Conservation (phyloP, 306 rosid species). For the Oxytropis ochrocephala region DNA sequence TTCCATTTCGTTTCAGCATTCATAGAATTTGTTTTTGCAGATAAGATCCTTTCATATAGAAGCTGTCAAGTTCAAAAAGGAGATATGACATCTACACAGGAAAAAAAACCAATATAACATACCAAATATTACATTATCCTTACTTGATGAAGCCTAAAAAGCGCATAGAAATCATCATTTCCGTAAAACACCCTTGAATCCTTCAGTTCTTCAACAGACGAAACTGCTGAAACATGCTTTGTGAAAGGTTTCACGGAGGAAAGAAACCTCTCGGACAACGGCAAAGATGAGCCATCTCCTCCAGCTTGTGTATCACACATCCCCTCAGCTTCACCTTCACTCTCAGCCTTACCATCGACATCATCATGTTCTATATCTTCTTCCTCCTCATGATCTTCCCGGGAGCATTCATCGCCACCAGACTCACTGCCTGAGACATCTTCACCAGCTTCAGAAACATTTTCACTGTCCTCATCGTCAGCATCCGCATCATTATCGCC, state of each 20-base stretch:
- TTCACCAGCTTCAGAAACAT: constrained; percentile 89
- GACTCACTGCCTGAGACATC: constrained; percentile 92
- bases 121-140: constrained; percentile 20
- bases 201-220: constrained; percentile 45
- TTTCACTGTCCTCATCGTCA: constrained; percentile 89
- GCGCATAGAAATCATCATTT: constrained; percentile 83
- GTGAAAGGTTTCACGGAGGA: constrained; percentile 77
- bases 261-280: constrained; percentile 69
- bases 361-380: constrained; percentile 74
- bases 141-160: constrained; percentile 96
- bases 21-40: constrained; percentile 69
- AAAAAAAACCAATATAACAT: not conserved
- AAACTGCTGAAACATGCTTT: constrained; percentile 56
- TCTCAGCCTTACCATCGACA: constrained; percentile 83
- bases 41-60: constrained; percentile 81
- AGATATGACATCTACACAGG: constrained; percentile 23
- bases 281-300: constrained; percentile 59
- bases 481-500: constrained; percentile 86
- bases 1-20: constrained; percentile 68
- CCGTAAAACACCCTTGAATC: constrained; percentile 73
- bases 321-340: constrained; percentile 97
- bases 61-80: constrained; percentile 49
- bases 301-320: constrained; percentile 61
- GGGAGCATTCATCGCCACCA: constrained; percentile 83
- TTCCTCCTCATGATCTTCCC: constrained; percentile 75